Percentiles rank a stretch among this genome's conserved stretches.
Evolutionary conservation across 345 rosid genomes (phyloP).

Genomic region (Lagerstroemia speciosa): DNA sequence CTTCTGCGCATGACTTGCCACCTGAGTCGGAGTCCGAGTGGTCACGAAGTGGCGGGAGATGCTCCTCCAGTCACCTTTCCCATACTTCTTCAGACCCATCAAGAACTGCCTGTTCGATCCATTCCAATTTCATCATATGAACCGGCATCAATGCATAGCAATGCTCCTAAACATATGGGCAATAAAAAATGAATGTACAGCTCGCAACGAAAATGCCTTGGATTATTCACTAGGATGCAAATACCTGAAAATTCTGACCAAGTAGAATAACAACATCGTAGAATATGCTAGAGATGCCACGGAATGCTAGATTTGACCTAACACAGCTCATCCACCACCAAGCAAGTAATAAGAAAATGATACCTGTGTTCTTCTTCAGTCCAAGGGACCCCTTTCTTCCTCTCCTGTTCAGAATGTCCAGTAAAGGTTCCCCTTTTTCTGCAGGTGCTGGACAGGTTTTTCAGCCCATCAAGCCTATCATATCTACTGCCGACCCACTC

Average conservation of each 20-base stretch:
- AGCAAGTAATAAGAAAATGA: not conserved
- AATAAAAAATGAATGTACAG: not conserved
- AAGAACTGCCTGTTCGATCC: conserved; percentile 63
- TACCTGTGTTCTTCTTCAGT: conserved; percentile 99
- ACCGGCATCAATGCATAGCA: not conserved
- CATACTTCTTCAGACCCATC: conserved; percentile 86
- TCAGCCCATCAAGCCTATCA: conserved; percentile 31
- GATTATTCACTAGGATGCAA: not conserved
- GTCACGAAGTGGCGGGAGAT: conserved; percentile 87
- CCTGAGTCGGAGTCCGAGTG: conserved; percentile 90
- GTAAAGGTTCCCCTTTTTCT: conserved; percentile 55
- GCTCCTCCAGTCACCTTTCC: conserved; percentile 99
- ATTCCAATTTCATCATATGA: conserved; percentile 10
- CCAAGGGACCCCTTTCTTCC: conserved; percentile 99
- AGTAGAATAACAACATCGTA: too few relatives aligned
- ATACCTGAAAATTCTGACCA: too few relatives aligned
- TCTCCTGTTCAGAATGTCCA: conserved; percentile 67
- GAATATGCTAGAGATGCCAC: too few relatives aligned
- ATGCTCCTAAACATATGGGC: not conserved
- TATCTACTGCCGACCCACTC: conserved; percentile 47
- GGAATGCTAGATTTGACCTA: too few relatives aligned
- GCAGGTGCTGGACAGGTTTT: conserved; percentile 40
- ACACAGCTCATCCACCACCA: too few relatives aligned
- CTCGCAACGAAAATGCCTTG: not conserved
- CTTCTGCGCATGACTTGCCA: conserved; percentile 99